These are phyloP conservation scores for Trichoderma oligosporum DNA, from an alignment of 2,329 filamentous ascomycete genomes.

Conservation along the genomic window DNA sequence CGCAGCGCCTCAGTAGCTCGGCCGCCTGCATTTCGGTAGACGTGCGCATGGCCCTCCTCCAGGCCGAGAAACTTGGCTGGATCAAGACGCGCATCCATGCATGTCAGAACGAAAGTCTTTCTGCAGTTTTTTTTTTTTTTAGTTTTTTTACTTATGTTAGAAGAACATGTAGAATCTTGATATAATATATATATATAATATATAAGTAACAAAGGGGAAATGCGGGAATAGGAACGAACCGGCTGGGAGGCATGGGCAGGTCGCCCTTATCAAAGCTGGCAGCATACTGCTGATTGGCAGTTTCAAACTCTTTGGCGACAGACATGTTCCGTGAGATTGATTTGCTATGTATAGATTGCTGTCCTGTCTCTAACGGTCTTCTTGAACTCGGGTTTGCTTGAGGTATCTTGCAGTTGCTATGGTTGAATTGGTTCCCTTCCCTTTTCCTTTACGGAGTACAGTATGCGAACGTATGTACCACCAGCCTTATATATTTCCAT, in stretches of 20 bases:
- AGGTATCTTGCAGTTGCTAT: background rate
- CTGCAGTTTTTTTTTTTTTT: slow-evolving; percentile 21
- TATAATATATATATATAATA: background rate
- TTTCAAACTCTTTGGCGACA: slow-evolving; percentile 28
- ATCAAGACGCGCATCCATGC: slow-evolving; percentile 77
- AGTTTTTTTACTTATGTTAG: background rate
- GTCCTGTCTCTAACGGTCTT: too few species aligned
- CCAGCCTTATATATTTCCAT: too few species aligned
- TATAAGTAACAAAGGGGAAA: background rate
- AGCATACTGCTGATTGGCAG: slow-evolving; percentile 50
- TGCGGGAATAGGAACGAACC: slow-evolving; percentile 39
- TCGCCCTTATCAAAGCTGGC: slow-evolving; percentile 65
- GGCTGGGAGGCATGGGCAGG: slow-evolving; percentile 59
- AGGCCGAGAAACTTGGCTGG: slow-evolving; percentile 67
- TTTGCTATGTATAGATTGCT: too few species aligned
- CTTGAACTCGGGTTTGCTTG: background rate
- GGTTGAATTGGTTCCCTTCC: too few species aligned
- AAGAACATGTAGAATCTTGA: too few species aligned
- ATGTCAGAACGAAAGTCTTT: slow-evolving; percentile 54
- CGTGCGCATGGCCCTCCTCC: slow-evolving; percentile 70
- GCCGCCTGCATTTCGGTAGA: slow-evolving; percentile 71
- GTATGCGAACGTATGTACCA: too few species aligned
- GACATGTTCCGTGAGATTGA: slow-evolving; percentile 18
- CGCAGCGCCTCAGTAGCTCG: slow-evolving; percentile 66
- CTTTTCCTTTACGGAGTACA: too few species aligned